Percentiles rank a stretch among this genome's conserved stretches.
Evolutionary conservation across 148 eudicot species (phyloP).

Genomic region (Camellia japonica): DNA sequence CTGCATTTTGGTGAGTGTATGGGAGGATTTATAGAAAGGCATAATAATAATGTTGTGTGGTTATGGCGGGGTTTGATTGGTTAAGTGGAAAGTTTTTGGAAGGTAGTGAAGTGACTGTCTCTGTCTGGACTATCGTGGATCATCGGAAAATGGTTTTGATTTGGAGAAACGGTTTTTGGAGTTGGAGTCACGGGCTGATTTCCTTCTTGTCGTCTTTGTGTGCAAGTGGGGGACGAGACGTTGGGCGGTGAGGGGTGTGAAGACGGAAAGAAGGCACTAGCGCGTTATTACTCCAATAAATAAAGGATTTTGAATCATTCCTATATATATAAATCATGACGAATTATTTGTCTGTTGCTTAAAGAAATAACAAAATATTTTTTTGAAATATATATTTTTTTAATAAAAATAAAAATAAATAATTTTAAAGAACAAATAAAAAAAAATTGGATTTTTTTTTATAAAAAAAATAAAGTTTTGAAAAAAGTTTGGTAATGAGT

Average conservation of each 20-base stretch:
- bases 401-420: too few relatives aligned
- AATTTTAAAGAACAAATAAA: too few relatives aligned
- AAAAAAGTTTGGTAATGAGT: too few relatives aligned
- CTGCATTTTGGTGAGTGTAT: neutral
- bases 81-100: conserved; percentile 8
- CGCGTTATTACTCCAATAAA: neutral
- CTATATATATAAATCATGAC: too few relatives aligned
- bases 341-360: too few relatives aligned
- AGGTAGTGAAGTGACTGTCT: neutral
- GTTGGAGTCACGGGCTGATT: neutral
- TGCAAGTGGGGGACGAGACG: neutral
- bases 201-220: neutral
- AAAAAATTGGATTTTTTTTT: too few relatives aligned
- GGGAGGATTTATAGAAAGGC: neutral
- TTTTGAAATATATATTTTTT: too few relatives aligned
- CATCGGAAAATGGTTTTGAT: neutral
- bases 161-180: neutral
- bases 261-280: neutral
- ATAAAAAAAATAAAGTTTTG: too few relatives aligned
- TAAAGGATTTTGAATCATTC: too few relatives aligned
- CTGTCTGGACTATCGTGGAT: too few relatives aligned
- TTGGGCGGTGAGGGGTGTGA: neutral
- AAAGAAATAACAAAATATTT: too few relatives aligned
- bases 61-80: neutral
- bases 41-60: neutral